These are phyloP conservation scores for Lablab purpureus DNA, from an alignment of 306 rosid species.

Conservation along the genomic window DNA sequence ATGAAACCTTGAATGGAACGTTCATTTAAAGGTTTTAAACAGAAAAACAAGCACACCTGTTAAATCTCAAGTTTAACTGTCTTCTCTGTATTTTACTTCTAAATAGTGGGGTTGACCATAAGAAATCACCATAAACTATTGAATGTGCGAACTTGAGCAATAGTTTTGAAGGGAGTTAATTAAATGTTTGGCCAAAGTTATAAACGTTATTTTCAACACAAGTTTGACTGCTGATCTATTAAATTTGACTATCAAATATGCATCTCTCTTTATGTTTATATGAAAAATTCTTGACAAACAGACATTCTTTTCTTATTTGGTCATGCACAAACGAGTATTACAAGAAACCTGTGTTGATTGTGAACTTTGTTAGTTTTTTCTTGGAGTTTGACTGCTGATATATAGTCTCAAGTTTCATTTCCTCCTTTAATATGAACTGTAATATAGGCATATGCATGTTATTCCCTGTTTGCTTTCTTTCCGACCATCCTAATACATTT, in stretches of 20 bases:
- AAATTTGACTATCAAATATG: background rate
- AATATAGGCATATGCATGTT: no score
- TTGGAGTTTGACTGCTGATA: no score
- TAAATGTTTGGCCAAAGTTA: background rate
- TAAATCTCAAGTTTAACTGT: background rate
- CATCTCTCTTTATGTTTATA: background rate
- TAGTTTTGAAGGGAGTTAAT: constrained; percentile 6
- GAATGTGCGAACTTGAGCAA: background rate
- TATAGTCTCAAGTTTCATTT: no score
- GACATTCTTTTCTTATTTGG: background rate
- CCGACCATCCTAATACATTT: background rate
- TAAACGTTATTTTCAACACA: background rate
- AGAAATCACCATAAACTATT: background rate
- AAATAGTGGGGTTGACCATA: background rate
- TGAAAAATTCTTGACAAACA: background rate
- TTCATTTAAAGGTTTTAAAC: no score
- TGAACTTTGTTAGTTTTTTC: no score
- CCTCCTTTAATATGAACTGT: background rate
- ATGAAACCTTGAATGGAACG: no score
- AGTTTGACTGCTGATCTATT: background rate
- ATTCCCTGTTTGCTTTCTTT: background rate
- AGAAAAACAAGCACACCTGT: no score
- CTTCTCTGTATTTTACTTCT: background rate
- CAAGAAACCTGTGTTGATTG: no score
- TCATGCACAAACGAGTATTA: background rate